Evolutionary conservation across 805 yeast genomes (phyloP).

Genomic region (Saccharomyces paradoxus): DNA sequence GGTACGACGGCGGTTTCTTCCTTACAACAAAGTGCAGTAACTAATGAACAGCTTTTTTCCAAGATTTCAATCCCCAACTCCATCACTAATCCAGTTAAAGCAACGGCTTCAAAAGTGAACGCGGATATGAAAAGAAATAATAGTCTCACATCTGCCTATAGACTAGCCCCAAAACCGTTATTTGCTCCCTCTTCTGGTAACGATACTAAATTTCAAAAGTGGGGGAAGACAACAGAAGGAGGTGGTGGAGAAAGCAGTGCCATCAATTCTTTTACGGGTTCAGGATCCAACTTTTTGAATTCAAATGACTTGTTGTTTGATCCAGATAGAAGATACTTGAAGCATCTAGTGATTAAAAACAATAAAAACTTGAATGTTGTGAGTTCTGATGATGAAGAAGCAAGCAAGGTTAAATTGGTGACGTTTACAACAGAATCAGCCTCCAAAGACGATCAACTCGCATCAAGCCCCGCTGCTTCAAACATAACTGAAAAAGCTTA

Average conservation of each 20-base stretch:
- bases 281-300: conserved; percentile 2
- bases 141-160: conserved; percentile 50
- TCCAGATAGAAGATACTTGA: conserved; percentile 27
- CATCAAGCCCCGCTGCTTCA: neutral
- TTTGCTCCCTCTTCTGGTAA: conserved; percentile 24
- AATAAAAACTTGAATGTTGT: conserved; percentile 8
- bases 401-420: conserved; percentile 5
- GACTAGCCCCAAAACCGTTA: conserved; percentile 56
- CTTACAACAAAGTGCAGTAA: conserved; percentile 28
- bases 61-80: conserved; percentile 30
- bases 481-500: neutral
- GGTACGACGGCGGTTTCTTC: conserved; percentile 9
- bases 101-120: conserved; percentile 41
- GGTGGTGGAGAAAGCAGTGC: neutral
- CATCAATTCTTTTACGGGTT: neutral
- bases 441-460: neutral
- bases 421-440: conserved; percentile 2
- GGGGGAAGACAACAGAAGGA: neutral
- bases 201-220: neutral
- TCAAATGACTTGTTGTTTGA: conserved; percentile 19
- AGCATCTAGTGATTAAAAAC: conserved; percentile 21
- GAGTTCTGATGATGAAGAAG: neutral
- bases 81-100: conserved; percentile 35
- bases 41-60: conserved; percentile 54
- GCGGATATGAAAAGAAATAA: conserved; percentile 46